Base-by-base conservation (phyloP, 2,329 filamentous ascomycete genomes). In the Ophiosphaerella narmari region DNA sequence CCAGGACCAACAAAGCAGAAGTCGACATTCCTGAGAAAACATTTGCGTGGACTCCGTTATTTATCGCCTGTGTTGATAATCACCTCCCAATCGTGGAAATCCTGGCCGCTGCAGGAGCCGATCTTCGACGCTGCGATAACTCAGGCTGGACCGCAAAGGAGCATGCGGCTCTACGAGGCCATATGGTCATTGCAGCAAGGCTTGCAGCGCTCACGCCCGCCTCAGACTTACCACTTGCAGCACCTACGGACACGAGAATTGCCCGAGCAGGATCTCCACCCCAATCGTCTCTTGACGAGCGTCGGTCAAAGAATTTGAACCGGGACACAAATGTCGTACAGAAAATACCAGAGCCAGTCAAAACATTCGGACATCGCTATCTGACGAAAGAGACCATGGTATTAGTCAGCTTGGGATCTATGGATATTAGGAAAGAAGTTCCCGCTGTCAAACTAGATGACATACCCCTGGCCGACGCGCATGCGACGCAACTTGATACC, bases 61-160 rank as follows among this genome's bases (percentile, higher is more conserved):
- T 96, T 67, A 88, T 96, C 57, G 90, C 93, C 8, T 90, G 89
- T 46, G 93, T 97, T 2, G 92, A 99, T 66, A 93, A 93, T 0
- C 88, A 91, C 57, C 73, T 91, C 9, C 75, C 81, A 0, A 84
- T 96, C 35, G 89, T 89, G 0, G 82, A 91, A 65, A 78, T 94
- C 21, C 80, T 99, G 4, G 82, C 96, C 35, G 83, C 87, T 41
- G 87, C 88, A 18, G 90, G 90, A 1, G 90, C 91, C 0, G 85
- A 95, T 51, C 76, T 91, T 3, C 86, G 87, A 48, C 86, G 83
- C 50, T 77, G 81, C 5, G 94, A 99, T 71, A 88, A 87, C 0
- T 97, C 91, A 38, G 93, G 93, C 7, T 99, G 94, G 94, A 94
- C 89, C 3, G 88, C 92, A 1, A 91, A 88, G 68, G 94, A 99